Percentiles rank a stretch among this genome's conserved stretches.
Evolutionary conservation across 345 rosid genomes (phyloP).

Genomic region (Citrus trifoliata): DNA sequence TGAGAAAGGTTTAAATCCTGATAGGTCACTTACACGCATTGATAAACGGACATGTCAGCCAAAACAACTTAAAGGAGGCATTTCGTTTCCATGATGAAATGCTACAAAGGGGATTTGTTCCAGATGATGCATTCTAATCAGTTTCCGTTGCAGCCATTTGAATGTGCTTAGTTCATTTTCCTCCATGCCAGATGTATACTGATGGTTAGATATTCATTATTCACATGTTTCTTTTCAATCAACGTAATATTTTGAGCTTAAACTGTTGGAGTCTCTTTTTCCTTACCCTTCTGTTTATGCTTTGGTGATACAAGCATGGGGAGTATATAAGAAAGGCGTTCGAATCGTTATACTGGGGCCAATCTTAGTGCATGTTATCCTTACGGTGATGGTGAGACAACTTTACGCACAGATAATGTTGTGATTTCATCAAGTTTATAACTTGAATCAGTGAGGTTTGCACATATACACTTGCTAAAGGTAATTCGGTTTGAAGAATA

Average conservation of each 20-base stretch:
- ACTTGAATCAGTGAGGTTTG: background rate
- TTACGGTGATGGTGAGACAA: background rate
- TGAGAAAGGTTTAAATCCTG: too few species aligned
- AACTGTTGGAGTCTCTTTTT: background rate
- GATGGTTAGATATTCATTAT: background rate
- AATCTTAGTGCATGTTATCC: background rate
- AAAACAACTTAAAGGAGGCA: too few species aligned
- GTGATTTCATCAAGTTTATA: background rate
- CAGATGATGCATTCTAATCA: constrained; percentile 53
- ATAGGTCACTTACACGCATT: too few species aligned
- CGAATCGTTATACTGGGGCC: background rate
- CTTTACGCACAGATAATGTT: too few species aligned
- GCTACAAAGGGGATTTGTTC: constrained; percentile 55
- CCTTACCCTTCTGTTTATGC: background rate
- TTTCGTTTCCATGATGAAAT: too few species aligned
- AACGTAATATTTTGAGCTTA: background rate
- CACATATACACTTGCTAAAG: background rate
- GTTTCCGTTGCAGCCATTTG: background rate
- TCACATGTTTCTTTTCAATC: background rate
- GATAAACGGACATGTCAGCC: too few species aligned
- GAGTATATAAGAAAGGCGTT: background rate
- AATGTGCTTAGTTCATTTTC: background rate
- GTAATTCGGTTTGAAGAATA: background rate
- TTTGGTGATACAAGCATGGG: background rate
- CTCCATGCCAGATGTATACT: background rate